Conservation (phyloP, 1,284 basidiomycete genomes). For the Trichosporon sp. region DNA sequence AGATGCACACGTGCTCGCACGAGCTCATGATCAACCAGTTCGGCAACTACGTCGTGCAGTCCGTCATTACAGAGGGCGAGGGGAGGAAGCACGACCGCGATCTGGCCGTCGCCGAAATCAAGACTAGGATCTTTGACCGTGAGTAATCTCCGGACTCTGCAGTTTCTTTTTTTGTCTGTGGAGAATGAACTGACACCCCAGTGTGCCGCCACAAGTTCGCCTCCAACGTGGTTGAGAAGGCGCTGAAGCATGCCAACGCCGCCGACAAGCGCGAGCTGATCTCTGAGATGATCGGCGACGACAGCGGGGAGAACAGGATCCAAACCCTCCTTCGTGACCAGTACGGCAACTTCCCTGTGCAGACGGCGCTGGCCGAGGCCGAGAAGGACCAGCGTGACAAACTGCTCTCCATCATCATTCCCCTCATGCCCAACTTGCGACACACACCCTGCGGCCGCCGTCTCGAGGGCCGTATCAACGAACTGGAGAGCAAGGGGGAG, state of each 20-base stretch:
- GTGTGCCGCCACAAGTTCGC: slow-evolving; percentile 92
- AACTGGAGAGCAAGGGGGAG: slow-evolving; percentile 34
- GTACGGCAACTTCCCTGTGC: slow-evolving; percentile 53
- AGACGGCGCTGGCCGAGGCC: slow-evolving; percentile 46
- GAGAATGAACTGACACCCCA: slow-evolving; percentile 17
- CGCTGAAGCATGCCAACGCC: slow-evolving; percentile 68
- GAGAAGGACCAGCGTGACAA: slow-evolving; percentile 42
- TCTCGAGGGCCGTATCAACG: slow-evolving; percentile 39
- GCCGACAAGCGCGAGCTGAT: slow-evolving; percentile 71
- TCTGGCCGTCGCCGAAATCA: slow-evolving; percentile 70
- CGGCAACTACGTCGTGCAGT: slow-evolving; percentile 92
- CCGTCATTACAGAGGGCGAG: slow-evolving; percentile 71
- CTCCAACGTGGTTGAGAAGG: slow-evolving; percentile 95
- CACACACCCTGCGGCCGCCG: slow-evolving; percentile 51
- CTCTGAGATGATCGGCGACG: slow-evolving; percentile 66
- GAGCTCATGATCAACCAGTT: slow-evolving; percentile 84
- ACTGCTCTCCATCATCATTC: slow-evolving; percentile 45
- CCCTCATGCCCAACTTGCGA: slow-evolving; percentile 43
- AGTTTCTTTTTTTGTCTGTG: neutral
- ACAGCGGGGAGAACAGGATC: slow-evolving; percentile 39
- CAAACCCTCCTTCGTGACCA: slow-evolving; percentile 45
- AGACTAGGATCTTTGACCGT: slow-evolving; percentile 72
- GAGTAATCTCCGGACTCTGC: slow-evolving; percentile 22
- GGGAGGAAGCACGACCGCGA: slow-evolving; percentile 72
- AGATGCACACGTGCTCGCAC: slow-evolving; percentile 72